Evolutionary conservation across 345 rosid genomes (phyloP).

Genomic region (Brassica cretica): DNA sequence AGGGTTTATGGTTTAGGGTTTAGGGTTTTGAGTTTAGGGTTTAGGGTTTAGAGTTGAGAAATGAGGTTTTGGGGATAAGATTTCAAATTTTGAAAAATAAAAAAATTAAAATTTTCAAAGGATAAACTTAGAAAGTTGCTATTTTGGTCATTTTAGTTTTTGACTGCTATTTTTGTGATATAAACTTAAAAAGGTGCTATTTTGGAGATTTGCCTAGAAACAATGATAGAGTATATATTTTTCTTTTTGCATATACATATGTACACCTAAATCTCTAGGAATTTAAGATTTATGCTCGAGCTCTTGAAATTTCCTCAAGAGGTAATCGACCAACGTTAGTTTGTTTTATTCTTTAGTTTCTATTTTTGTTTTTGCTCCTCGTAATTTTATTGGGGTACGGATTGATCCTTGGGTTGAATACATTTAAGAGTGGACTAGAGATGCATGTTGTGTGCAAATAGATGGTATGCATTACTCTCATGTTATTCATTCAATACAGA

Average conservation of each 20-base stretch:
- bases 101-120: too few relatives aligned
- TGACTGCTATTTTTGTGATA: too few relatives aligned
- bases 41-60: too few relatives aligned
- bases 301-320: neutral
- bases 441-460: conserved; percentile 25
- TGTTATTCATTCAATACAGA: conserved; percentile 9
- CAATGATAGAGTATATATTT: neutral
- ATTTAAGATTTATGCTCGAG: neutral
- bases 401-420: conserved; percentile 19
- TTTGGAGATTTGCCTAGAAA: too few relatives aligned
- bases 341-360: conserved; percentile 3
- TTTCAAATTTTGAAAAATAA: too few relatives aligned
- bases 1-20: too few relatives aligned
- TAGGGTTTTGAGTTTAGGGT: too few relatives aligned
- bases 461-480: conserved; percentile 10
- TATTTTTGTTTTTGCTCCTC: neutral
- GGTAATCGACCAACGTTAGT: neutral
- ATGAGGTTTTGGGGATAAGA: too few relatives aligned
- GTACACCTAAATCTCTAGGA: neutral
- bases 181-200: too few relatives aligned
- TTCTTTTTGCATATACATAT: neutral
- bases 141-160: too few relatives aligned
- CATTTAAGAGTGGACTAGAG: neutral
- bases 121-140: too few relatives aligned
- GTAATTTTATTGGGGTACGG: neutral